phyloP scores from a whole-genome alignment of 192 early-diverging fungal species.

The Coemansia asiatica region DNA sequence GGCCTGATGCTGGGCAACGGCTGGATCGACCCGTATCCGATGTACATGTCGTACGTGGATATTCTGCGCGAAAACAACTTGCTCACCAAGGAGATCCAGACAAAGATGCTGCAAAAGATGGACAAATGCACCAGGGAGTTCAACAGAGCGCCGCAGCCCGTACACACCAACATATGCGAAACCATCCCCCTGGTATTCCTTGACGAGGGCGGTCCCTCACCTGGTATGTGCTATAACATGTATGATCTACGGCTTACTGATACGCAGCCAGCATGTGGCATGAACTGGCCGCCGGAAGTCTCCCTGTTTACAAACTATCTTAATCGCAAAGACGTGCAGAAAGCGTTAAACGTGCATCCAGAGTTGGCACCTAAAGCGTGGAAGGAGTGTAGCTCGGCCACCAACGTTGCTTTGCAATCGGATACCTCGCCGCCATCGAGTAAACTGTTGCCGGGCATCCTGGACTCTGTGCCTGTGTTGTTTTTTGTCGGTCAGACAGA shows the following conservation, averaged over 20 bases:
- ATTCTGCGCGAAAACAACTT: slow-evolving; percentile 47
- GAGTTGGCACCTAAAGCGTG: slow-evolving; percentile 35
- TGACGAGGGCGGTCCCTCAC: slow-evolving; percentile 32
- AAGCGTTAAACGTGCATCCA: slow-evolving; percentile 52
- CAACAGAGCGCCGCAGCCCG: slow-evolving; percentile 48
- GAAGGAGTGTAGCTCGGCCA: slow-evolving; percentile 62
- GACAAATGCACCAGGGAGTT: slow-evolving; percentile 42
- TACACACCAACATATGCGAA: slow-evolving; percentile 50
- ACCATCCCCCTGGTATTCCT: slow-evolving; percentile 31
- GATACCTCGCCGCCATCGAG: slow-evolving; percentile 53
- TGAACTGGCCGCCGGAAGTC: slow-evolving; percentile 59
- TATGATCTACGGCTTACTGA: slow-evolving; percentile 70
- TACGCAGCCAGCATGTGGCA: slow-evolving; percentile 60
- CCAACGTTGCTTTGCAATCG: slow-evolving; percentile 27
- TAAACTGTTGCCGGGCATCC: slow-evolving; percentile 52
- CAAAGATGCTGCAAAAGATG: slow-evolving; percentile 27
- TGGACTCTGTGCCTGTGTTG: slow-evolving; percentile 55
- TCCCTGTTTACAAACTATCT: slow-evolving; percentile 44
- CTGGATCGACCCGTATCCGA: slow-evolving; percentile 70
- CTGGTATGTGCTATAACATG: slow-evolving; percentile 66
- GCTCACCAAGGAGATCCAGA: slow-evolving; percentile 17
- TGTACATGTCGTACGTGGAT: slow-evolving; percentile 58
- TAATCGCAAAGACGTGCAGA: slow-evolving; percentile 56
- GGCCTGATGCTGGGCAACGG: slow-evolving; percentile 71
- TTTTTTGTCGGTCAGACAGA: slow-evolving; percentile 70